Base-by-base conservation (phyloP, 192 early-diverging fungal genomes). In the Coemansia guatemalensis region DNA sequence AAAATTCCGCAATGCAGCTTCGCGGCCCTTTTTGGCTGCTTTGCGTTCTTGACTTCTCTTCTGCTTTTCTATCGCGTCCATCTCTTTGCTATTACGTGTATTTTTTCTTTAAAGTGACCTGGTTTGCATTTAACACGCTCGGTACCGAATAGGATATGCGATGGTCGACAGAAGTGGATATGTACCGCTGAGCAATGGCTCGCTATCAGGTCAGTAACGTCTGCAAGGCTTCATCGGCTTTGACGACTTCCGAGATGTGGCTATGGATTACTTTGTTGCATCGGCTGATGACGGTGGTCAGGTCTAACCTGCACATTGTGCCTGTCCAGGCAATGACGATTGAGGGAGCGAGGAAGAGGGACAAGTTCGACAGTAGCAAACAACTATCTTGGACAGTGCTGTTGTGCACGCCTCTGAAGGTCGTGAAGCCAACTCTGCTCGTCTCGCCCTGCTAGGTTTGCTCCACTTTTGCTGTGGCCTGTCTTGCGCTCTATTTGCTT, bases 91-190 rank as follows among this genome's bases (percentile, higher is more conserved):
- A 35, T 51, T 52, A 20, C 23, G 11, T 33, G 32, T 62, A 25
- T 30, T 53, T 60, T 58, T 66, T 67, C 30, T 67, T 30, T 48
- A 32, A 61, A 53, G 29, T 35, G n/a, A 9, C 18, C 26, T 39
- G 25, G 50, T 52, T 20, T 52, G 24, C 21, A 39, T 24, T 7
- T 49, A 44, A 17, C 14, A 44, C 39, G 39, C 1, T 44, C 14
- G 9, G 39, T 44, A 44, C 39, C 39, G 1, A 44, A 44, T 44
- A 44, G 8, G 23, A 21, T 26, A 67, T 58, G 61, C 65, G 23
- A 62, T 73, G 65, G 56, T 56, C n/a, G 56, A 58, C 52, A 66
- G 65, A 53, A 53, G 51, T n/a, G 65, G 65, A 23, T 73, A 73
- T 53, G 61, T 64, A 18, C 71, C 65, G 26, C 33, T 73, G 71